Evolutionary conservation across 352 stramenopile genomes (phyloP), one percentile per base, ranked within the genome.

Genomic region (Elongisporangium senticosum): DNA sequence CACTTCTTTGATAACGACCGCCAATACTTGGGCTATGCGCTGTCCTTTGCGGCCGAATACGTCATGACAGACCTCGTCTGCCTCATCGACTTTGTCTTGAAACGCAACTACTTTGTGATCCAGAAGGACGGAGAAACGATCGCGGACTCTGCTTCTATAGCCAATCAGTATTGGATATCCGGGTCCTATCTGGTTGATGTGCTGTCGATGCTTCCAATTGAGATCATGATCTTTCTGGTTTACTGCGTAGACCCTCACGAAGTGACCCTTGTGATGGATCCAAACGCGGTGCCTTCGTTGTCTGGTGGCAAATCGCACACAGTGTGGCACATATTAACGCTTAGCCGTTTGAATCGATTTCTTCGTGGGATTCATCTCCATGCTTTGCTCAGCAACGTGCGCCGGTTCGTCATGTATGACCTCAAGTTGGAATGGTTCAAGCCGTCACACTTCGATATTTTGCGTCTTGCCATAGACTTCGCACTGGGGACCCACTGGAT

Each of bases 361-460:
- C 43, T 90, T 10, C 78, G 78, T 1, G 67, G 70, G 17, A 61
- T 86, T 23, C 76, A 87, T 55, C 43, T 87, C 8, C 74, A 74
- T 7, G 54, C 63, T 8, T 58, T 89, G 20, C 74, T 62, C 23
- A 73, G 87, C 49, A 56, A 69, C 26, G 43, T 87, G 1, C 76
- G 87, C 55, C 70, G 62, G 1, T 79, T 76, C 28, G 22, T 90
- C 48, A 24, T 90, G 19, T 89, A 87, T 53, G 80, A 90, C 49
- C 23, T 69, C 49, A 75, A 50, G 13, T 24, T 26, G 21, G 23
- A 49, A 4, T 51, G 53, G 4, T 58, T 76, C 55, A 69, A 57
- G 37, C 59, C 62, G 37, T 59, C 65, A 2, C 43, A 64, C 21
- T 71, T 68, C 19, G 33, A 43, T 43, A 43, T 89, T 4, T 21